Conservation (phyloP, 768 basidiomycete species). For the Amyloporia xantha region DNA sequence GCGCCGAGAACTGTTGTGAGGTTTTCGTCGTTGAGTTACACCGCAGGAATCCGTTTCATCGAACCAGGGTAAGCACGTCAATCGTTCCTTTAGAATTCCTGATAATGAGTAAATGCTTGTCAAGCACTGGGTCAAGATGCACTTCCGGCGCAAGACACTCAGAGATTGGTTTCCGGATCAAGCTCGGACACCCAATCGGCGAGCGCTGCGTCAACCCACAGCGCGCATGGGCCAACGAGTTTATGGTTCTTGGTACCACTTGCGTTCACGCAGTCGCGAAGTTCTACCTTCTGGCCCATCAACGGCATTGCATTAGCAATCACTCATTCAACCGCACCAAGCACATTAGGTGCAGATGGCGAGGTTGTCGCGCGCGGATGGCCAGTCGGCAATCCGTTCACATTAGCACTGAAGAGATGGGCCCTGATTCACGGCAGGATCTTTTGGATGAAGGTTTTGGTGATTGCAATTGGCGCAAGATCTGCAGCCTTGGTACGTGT, state of each 20-base stretch:
- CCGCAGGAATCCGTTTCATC: no score
- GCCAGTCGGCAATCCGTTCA: constrained; percentile 27
- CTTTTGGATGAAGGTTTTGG: constrained; percentile 32
- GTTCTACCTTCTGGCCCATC: constrained; percentile 33
- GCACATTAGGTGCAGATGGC: constrained; percentile 27
- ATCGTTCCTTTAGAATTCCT: no score
- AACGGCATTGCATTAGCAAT: constrained; percentile 19
- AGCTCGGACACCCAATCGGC: constrained; percentile 21
- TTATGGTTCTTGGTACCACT: constrained; percentile 19
- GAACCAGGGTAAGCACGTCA: no score
- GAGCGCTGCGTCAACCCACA: constrained; percentile 7
- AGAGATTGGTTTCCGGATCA: constrained; percentile 15
- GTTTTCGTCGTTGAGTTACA: no score
- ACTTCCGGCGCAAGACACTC: constrained; percentile 3
- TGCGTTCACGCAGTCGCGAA: constrained; percentile 24
- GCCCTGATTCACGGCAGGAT: constrained; percentile 25
- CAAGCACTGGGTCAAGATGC: not conserved
- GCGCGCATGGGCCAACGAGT: not conserved
- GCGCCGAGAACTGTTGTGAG: no score
- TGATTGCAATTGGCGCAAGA: constrained; percentile 33
- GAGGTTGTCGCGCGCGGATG: constrained; percentile 33
- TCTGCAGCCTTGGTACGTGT: constrained; percentile 19
- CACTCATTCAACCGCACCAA: constrained; percentile 26
- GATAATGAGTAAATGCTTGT: no score
- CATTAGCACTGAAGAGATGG: constrained; percentile 33